A percentile compares a stretch with the other conserved stretches of the same genome.
Evolutionary conservation across 768 basidiomycete genomes (phyloP).

Genomic region (Hysterangium stoloniferum): DNA sequence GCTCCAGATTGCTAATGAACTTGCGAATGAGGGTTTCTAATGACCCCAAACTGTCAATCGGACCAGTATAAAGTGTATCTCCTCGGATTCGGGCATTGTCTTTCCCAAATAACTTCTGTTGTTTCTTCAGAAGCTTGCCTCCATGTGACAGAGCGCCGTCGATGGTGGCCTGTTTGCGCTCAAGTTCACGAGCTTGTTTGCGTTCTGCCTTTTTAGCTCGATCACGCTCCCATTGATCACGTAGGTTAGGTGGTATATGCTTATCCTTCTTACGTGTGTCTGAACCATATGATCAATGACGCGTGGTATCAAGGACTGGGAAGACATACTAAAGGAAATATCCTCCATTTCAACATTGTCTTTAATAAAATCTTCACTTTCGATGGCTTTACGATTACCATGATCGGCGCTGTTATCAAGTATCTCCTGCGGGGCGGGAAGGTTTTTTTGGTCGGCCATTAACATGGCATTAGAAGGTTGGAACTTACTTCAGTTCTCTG

Average conservation of each 20-base stretch:
- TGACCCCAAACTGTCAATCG: slow-evolving; percentile 56
- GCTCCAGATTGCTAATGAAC: slow-evolving; percentile 54
- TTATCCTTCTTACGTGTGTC: slow-evolving; percentile 42
- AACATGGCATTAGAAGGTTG: slow-evolving; percentile 38
- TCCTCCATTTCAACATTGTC: slow-evolving; percentile 24
- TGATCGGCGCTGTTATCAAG: no score
- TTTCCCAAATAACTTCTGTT: slow-evolving; percentile 41
- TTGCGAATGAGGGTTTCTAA: slow-evolving; percentile 61
- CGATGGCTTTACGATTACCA: no score
- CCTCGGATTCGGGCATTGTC: slow-evolving; percentile 14
- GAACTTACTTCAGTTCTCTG: slow-evolving; percentile 42
- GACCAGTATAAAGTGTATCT: slow-evolving; percentile 49
- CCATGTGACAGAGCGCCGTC: slow-evolving; percentile 52
- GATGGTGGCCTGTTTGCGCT: slow-evolving; percentile 45
- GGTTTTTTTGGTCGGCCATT: no score
- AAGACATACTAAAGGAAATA: slow-evolving; percentile 37
- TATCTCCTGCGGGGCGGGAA: no score
- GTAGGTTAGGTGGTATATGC: slow-evolving; percentile 48
- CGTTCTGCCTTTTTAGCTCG: slow-evolving; percentile 73
- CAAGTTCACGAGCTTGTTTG: slow-evolving; percentile 55
- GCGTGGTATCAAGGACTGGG: neutral
- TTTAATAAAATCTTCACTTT: no score
- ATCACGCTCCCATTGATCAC: slow-evolving; percentile 71
- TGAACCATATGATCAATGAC: slow-evolving; percentile 17
- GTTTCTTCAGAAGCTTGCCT: slow-evolving; percentile 58